phyloP scores from a whole-genome alignment of 129 eudicot genomes.

The Helianthus tuberosus region DNA sequence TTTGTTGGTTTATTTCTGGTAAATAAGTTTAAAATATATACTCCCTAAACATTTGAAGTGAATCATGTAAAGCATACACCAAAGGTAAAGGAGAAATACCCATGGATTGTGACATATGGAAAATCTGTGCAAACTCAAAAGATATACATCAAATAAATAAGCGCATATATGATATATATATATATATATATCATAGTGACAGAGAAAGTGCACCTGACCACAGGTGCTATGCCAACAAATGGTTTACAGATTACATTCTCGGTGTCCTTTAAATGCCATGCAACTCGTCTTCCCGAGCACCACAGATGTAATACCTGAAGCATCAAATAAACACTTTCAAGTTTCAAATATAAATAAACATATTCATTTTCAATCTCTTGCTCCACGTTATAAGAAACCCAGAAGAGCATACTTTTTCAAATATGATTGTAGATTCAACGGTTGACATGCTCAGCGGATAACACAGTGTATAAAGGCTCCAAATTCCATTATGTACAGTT shows the following conservation, averaged over 20 bases:
- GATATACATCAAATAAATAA: too few species aligned
- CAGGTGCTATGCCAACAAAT: conserved; percentile 42
- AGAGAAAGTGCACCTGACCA: conserved; percentile 51
- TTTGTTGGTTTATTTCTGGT: too few species aligned
- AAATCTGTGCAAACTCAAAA: neutral
- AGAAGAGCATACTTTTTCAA: conserved; percentile 41
- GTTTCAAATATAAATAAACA: neutral
- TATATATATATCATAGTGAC: neutral
- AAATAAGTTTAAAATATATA: too few species aligned
- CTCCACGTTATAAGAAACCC: neutral
- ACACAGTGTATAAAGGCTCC: neutral
- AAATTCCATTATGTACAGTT: neutral
- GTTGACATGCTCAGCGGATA: neutral
- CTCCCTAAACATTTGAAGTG: too few species aligned
- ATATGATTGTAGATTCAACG: conserved; percentile 59
- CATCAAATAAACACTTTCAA: neutral
- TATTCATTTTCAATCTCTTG: neutral
- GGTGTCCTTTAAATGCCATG: neutral
- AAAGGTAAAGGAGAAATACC: too few species aligned
- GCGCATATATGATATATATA: neutral
- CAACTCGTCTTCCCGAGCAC: neutral
- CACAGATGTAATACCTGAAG: neutral
- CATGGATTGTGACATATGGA: neutral
- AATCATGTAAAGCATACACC: too few species aligned
- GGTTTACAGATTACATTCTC: neutral